Percentiles rank a stretch among this genome's conserved stretches.
Evolutionary conservation across 2,329 filamentous ascomycete genomes (phyloP).

Genomic region (Cordyceps sp.): DNA sequence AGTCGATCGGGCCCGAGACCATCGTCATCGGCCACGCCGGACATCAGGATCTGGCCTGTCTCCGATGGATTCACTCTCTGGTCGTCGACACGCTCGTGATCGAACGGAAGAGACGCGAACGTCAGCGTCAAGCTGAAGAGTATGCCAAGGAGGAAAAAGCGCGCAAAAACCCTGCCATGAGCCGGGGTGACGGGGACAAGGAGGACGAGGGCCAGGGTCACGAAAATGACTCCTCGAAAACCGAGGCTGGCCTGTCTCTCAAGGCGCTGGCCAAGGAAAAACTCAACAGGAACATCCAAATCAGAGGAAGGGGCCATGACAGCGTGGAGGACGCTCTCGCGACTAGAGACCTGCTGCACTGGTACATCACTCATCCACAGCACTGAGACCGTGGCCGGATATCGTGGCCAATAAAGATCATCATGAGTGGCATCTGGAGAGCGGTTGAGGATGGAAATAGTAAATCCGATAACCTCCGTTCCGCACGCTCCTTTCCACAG

Average conservation of each 20-base stretch:
- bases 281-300: slow-evolving; percentile 22
- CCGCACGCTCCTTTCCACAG: too few species aligned
- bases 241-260: slow-evolving; percentile 15
- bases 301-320: slow-evolving; percentile 18
- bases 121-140: slow-evolving; percentile 4
- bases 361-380: slow-evolving; percentile 13
- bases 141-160: neutral
- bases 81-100: slow-evolving; percentile 28
- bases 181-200: too few species aligned
- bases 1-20: slow-evolving; percentile 26
- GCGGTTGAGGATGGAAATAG: too few species aligned
- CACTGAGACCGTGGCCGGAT: too few species aligned
- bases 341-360: slow-evolving; percentile 22
- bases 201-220: slow-evolving; percentile 2
- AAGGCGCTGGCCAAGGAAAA: slow-evolving; percentile 20
- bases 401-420: neutral
- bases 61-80: slow-evolving; percentile 29
- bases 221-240: slow-evolving; percentile 2
- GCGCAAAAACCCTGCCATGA: neutral
- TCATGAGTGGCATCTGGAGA: too few species aligned
- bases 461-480: too few species aligned
- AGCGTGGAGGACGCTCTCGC: slow-evolving; percentile 28
- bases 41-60: slow-evolving; percentile 21
- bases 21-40: slow-evolving; percentile 30
- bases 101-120: slow-evolving; percentile 8